Percentiles rank a stretch among this genome's conserved stretches.
Evolutionary conservation across 441 rosid genomes (phyloP).

Genomic region (Bruguiera hainesii): DNA sequence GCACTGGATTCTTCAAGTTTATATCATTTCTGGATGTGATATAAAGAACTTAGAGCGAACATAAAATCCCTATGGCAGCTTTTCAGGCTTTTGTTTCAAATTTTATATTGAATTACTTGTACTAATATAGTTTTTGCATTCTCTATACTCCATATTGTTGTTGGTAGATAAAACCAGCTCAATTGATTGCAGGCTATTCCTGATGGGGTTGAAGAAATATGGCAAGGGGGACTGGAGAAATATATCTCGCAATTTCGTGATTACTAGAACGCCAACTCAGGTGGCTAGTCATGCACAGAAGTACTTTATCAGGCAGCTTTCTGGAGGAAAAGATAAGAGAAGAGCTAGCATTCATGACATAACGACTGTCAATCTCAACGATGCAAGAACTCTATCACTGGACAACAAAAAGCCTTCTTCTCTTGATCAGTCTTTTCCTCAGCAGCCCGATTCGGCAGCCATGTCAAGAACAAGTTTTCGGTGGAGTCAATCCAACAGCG

Average conservation of each 20-base stretch:
- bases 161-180: conserved; percentile 5
- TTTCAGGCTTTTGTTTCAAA: conserved; percentile 9
- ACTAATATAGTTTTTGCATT: not conserved
- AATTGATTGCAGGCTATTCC: conserved; percentile 57
- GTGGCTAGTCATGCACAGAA: conserved; percentile 98
- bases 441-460: conserved; percentile 18
- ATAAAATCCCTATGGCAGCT: conserved; percentile 6
- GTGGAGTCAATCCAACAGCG: conserved; percentile 48
- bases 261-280: conserved; percentile 86
- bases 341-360: conserved; percentile 96
- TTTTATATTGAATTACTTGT: conserved; percentile 25
- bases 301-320: conserved; percentile 88
- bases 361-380: conserved; percentile 72
- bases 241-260: conserved; percentile 82
- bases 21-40: not conserved
- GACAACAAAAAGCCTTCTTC: conserved; percentile 39
- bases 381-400: conserved; percentile 47
- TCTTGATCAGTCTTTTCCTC: conserved; percentile 31
- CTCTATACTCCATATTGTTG: too few species aligned
- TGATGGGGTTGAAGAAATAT: conserved; percentile 85
- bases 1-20: conserved; percentile 19
- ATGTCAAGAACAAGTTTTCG: conserved; percentile 40
- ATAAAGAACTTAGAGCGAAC: not conserved
- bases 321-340: conserved; percentile 93
- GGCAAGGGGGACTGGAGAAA: conserved; percentile 99